phyloP scores from a whole-genome alignment of 306 rosid species.

The Dicorynia guianensis region DNA sequence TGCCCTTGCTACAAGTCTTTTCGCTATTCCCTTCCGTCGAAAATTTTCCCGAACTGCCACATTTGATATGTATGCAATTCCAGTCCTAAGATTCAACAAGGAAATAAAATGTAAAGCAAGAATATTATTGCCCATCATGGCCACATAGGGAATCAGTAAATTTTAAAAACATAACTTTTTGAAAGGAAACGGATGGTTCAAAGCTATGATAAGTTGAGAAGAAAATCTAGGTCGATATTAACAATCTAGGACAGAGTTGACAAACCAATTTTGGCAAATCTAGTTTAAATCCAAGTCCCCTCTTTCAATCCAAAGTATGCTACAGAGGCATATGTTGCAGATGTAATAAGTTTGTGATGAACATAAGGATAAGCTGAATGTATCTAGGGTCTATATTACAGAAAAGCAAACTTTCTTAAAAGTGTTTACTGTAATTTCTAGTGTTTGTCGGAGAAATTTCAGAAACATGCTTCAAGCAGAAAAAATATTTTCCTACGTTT shows the following conservation, averaged over 20 bases:
- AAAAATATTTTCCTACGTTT: not conserved
- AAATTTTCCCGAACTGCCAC: constrained; percentile 91
- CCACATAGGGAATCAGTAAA: not conserved
- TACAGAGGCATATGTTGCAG: too few relatives aligned
- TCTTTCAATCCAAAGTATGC: not conserved
- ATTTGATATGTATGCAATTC: constrained; percentile 92
- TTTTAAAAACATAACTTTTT: constrained; percentile 3
- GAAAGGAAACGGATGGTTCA: constrained; percentile 9
- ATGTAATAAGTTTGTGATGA: too few relatives aligned
- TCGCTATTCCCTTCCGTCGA: constrained; percentile 86
- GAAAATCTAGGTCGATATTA: not conserved
- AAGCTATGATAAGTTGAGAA: not conserved
- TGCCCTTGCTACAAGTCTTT: constrained; percentile 76
- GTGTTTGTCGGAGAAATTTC: not conserved
- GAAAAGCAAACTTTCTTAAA: not conserved
- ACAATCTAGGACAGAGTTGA: not conserved
- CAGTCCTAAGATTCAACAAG: constrained; percentile 63
- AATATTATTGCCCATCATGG: not conserved
- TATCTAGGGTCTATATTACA: not conserved
- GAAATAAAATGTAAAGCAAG: constrained; percentile 20
- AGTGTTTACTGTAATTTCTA: not conserved
- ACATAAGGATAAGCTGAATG: not conserved
- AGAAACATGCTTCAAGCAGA: not conserved
- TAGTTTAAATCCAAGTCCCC: not conserved
- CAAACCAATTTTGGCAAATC: constrained; percentile 10